phyloP scores from a whole-genome alignment of 805 yeast species.

The Spathaspora girioi region DNA sequence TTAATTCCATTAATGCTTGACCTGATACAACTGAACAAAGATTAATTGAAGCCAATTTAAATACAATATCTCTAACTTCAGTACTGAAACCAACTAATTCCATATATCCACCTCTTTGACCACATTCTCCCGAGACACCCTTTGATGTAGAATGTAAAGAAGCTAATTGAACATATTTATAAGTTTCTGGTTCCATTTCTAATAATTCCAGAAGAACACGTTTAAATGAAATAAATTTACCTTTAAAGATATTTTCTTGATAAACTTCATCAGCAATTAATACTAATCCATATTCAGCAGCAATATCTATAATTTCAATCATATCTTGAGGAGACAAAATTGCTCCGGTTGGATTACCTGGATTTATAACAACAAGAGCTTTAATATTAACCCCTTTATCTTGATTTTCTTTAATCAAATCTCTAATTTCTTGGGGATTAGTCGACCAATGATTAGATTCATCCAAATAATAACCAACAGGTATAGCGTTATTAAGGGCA shows the following conservation, averaged over 20 bases:
- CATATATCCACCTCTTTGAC: conserved; percentile 99
- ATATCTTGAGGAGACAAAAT: conserved; percentile 65
- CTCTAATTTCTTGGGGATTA: conserved; percentile 60
- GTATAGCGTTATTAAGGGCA: conserved; percentile 75
- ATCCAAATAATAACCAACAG: conserved; percentile 82
- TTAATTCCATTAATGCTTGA: conserved; percentile 86
- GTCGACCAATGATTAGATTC: conserved; percentile 85
- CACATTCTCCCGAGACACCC: conserved; percentile 98
- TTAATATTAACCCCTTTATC: conserved; percentile 59
- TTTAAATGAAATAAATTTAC: conserved; percentile 81
- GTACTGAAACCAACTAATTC: conserved; percentile 79
- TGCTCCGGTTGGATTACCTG: conserved; percentile 98
- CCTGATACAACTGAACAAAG: conserved; percentile 95
- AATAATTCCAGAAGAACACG: conserved; percentile 69
- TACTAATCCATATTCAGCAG: conserved; percentile 81
- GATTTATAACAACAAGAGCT: conserved; percentile 89
- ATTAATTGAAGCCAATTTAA: conserved; percentile 86
- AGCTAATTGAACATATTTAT: conserved; percentile 77
- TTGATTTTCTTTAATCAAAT: conserved; percentile 45
- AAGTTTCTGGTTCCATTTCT: conserved; percentile 48
- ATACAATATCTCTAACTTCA: conserved; percentile 65
- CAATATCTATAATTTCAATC: conserved; percentile 66
- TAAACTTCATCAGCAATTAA: conserved; percentile 97
- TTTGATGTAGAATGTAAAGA: conserved; percentile 97
- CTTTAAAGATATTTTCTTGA: conserved; percentile 85